Conservation (phyloP, 2,329 filamentous ascomycete species). For the Eutypella sp. region DNA sequence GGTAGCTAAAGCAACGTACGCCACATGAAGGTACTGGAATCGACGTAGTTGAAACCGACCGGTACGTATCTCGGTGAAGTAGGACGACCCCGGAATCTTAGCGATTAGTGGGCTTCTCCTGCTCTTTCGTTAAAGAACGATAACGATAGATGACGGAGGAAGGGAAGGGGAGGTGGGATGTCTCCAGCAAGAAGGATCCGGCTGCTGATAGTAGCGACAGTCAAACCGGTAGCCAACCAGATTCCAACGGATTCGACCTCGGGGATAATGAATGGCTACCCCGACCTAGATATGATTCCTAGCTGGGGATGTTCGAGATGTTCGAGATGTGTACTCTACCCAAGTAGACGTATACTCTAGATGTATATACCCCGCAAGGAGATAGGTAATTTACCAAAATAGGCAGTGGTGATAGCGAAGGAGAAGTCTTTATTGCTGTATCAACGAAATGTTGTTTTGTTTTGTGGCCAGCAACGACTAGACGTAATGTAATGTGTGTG, state of each 20-base stretch:
- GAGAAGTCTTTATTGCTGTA: background rate
- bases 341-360: too few species aligned
- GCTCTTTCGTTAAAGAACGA: background rate
- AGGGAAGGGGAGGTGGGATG: background rate
- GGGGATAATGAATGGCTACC: background rate
- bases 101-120: background rate
- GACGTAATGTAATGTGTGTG: too few species aligned
- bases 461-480: background rate
- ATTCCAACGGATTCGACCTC: too few species aligned
- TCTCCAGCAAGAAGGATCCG: too few species aligned
- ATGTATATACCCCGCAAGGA: too few species aligned
- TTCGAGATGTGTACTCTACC: too few species aligned
- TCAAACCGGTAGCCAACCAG: too few species aligned
- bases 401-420: background rate
- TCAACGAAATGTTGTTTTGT: background rate
- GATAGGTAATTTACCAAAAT: background rate
- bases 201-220: too few species aligned
- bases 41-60: background rate
- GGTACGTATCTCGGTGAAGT: background rate
- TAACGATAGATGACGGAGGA: background rate
- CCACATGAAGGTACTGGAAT: too few species aligned
- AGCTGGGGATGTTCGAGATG: too few species aligned
- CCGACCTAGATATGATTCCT: background rate
- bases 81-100: background rate
- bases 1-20: background rate